Base-by-base conservation (phyloP, 805 yeast genomes). In the Cyberlindnera bimundalis region DNA sequence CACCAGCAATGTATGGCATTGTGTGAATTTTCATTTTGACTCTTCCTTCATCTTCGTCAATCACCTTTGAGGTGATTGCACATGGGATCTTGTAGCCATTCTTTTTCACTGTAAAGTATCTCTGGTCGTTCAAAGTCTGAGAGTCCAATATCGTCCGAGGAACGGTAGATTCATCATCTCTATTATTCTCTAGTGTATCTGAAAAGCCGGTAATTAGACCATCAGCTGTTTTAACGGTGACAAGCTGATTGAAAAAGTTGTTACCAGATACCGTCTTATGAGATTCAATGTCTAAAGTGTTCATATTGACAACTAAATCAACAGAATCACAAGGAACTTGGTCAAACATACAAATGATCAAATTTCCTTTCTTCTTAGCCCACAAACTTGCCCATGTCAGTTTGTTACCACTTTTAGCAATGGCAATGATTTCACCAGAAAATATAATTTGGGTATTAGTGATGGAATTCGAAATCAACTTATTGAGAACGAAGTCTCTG, bases 311-410 rank as follows among this genome's bases (percentile, higher is more conserved):
- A 10, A 70, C 60, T 9, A 81, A 60, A 54, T 81, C 86, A 41
- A 79, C 68, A n/a, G 82, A 78, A 53, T 74, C 79, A 55, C 83
- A 78, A 3, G 79, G 85, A 21, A 89, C 87, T 56, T 87, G 93
- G 55, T 89, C 96, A 56, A 90, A 81, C 67, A 87, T 87, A 66
- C 93, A 81, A 36, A 88, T 82, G 39, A 89, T 72, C 40, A 85
- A 62, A 32, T 76, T 76, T 4, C 81, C 81, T 50, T 81, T 79
- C 43, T 78, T 68, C 53, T 89, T 89, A 1, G 93, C 95, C 96
- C 96, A 91, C 41, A 90, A 62, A 0, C 96, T 84, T 10, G 96
- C 89, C 84, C 95, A 81, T 1, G 90, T 84, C 43, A 75, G 66
- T 21, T 73, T 73, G 35, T 73, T 73, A 14, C 84, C 84, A 12